Base-by-base conservation (phyloP, 2,329 filamentous ascomycete genomes). In the Colletotrichum navitas region DNA sequence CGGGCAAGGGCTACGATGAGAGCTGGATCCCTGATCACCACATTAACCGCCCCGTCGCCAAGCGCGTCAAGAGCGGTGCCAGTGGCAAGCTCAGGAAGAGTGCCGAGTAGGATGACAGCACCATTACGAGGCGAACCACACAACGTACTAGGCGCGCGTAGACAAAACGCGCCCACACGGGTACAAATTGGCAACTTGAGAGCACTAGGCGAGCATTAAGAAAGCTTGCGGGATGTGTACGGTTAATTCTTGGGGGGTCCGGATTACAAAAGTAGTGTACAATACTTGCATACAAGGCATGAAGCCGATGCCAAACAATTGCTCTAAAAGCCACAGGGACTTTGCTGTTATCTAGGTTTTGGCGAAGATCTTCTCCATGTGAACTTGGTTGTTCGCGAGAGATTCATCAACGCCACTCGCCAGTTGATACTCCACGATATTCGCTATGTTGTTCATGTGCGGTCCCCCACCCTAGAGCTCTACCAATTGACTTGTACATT, bases 1-100 rank as follows among this genome's bases (percentile, higher is more conserved):
- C 91, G 74, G 85, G 88, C 73, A 93, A 93, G 85, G 87, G 87
- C 73, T 97, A 95, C 83, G 95, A 97, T 78, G 92, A 95, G 86
- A 94, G 92, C 86, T 98, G 95, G 95, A 97, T 98, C 77, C 94
- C 95, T 39, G 90, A 91, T 74, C 90, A 93, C 81, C 95, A 98
- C 84, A 90, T 98, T 82, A 93, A 95, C 86, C 92, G 93, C 77
- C 95, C 95, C 47, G 87, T 92, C 76, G 92, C 89, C 68, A 88
- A 88, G 82, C 88, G 89, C 75, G 87, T 89, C 81, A 91, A 91
- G 88, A 89, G 86, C 75, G 83, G 86, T 75, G 83, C 85, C 72
- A 84, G 82, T 76, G 74, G 74, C 76, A 88, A 87, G 83, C 62
- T 71, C 71, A 74, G 68, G 73, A 73, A 74, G 72, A 61, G 54